Evolutionary conservation across 2,329 filamentous ascomycete genomes (phyloP), one percentile per base, ranked within the genome.

Genomic region (Sporothrix globosa): DNA sequence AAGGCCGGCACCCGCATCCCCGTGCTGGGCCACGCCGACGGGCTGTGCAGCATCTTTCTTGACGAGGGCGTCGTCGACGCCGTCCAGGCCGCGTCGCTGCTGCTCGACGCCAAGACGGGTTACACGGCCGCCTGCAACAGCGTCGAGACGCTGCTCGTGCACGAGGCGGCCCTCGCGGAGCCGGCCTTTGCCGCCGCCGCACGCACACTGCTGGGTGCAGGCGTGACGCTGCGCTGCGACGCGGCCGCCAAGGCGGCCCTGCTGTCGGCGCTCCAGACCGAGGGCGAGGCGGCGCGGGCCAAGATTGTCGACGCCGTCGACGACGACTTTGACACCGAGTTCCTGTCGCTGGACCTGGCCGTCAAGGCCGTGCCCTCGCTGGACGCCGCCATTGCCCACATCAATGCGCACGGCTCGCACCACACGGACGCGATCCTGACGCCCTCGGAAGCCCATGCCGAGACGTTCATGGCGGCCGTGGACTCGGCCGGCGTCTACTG

Each of bases 111-210:
- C 61, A 99, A 99, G 82, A 93, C 92, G 34, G 92, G 91, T 80
- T 99, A 99, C 78, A 93, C 95, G 1, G 96, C 96, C 50, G 96
- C 95, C 17, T 99, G 96, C 84, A 99, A 99, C 82, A 90, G 91
- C 54, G 82, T 94, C n/a, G 96, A 99, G 82, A 96, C 93, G 1
- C 86, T 99, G 11, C 87, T 99, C 21, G 91, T 98, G 4, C 90
- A 97, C 75, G 85, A 92, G 72, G 81, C 86, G 19, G 90, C 90
- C 0, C 83, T 97, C 3, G 78, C 80, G 0, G 83, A 97, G 4
- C 78, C 81, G 46, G 90, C 87, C 4, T 79, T 92, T 50, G 86
- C 97, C 56, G 91, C 93, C 0, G 77, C 80, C 1, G 88, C 96
- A 17, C 79, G 86, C 72, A 91, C 91, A 1, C 86, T 99, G 0